Percentiles rank a stretch among this genome's conserved stretches.
Evolutionary conservation across 108 stramenopile species (phyloP).

Genomic region (Cylindrotheca closterium): DNA sequence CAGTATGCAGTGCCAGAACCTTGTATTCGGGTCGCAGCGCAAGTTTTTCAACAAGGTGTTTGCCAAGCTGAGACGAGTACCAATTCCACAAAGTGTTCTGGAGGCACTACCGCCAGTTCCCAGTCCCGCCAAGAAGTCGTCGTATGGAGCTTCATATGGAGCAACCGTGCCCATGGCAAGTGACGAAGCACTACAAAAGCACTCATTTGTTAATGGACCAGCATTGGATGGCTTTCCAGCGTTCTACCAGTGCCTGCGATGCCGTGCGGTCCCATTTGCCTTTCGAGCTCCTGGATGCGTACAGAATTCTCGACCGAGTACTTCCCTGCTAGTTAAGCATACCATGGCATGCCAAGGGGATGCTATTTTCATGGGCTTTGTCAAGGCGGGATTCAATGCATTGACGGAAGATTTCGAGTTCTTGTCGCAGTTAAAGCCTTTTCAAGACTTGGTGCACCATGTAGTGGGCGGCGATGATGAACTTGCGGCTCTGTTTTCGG

Average conservation of each 20-base stretch:
- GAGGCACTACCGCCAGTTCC: too few relatives aligned
- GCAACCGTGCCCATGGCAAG: conserved; percentile 5
- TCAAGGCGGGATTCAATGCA: conserved; percentile 2
- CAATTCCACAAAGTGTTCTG: conserved; percentile 6
- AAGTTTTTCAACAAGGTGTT: conserved; percentile 50
- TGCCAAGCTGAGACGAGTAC: conserved; percentile 18
- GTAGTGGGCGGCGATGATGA: conserved; percentile 10
- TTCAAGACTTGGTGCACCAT: neutral
- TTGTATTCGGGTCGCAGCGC: conserved; percentile 56
- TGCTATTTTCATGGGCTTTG: conserved; percentile 10
- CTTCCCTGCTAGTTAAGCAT: conserved; percentile 9
- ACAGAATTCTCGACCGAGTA: conserved; percentile 14
- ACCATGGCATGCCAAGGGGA: conserved; percentile 8
- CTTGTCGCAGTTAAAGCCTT: neutral
- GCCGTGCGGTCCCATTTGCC: conserved; percentile 48
- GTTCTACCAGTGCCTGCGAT: conserved; percentile 37
- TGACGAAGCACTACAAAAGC: conserved; percentile 3
- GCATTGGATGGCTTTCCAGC: conserved; percentile 6
- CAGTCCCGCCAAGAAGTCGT: too few relatives aligned
- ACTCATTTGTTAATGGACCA: conserved; percentile 15
- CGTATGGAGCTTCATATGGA: neutral
- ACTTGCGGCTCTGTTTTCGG: neutral
- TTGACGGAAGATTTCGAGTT: neutral
- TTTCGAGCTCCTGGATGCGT: conserved; percentile 46
- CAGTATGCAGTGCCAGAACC: conserved; percentile 35